Evolutionary conservation across 2,329 filamentous ascomycete genomes (phyloP).

Genomic region (Colletotrichum sidae): DNA sequence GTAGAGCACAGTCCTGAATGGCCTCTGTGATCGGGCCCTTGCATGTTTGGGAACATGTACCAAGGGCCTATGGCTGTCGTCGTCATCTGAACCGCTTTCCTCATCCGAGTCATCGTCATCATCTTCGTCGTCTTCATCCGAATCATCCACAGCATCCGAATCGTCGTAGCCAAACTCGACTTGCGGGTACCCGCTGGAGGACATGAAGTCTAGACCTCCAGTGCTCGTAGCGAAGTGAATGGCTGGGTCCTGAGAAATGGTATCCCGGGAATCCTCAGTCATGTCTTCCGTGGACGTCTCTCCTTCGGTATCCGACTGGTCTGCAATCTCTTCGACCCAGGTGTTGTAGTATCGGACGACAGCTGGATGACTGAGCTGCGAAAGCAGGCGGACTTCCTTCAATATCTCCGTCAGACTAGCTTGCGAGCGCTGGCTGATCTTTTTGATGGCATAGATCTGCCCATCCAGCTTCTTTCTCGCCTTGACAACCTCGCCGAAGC

Average conservation of each 20-base stretch:
- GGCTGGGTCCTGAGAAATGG: slow-evolving; percentile 55
- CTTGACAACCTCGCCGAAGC: slow-evolving; percentile 96
- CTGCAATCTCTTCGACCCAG: slow-evolving; percentile 83
- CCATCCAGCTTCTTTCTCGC: slow-evolving; percentile 91
- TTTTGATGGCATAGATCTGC: slow-evolving; percentile 95
- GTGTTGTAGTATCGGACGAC: slow-evolving; percentile 94
- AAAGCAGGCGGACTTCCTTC: slow-evolving; percentile 88
- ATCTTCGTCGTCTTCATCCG: slow-evolving; percentile 50
- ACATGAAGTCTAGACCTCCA: slow-evolving; percentile 91
- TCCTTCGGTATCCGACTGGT: slow-evolving; percentile 65
- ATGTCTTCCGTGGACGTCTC: slow-evolving; percentile 64
- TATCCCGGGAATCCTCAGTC: slow-evolving; percentile 52
- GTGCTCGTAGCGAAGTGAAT: slow-evolving; percentile 78
- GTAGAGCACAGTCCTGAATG: slow-evolving; percentile 82
- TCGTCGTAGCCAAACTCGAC: slow-evolving; percentile 82
- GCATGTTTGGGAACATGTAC: slow-evolving; percentile 38
- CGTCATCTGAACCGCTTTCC: slow-evolving; percentile 52
- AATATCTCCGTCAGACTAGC: slow-evolving; percentile 84
- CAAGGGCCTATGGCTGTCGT: slow-evolving; percentile 42
- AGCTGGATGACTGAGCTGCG: slow-evolving; percentile 89
- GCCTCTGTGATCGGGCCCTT: slow-evolving; percentile 54
- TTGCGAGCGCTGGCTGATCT: slow-evolving; percentile 86
- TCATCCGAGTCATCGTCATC: slow-evolving; percentile 56
- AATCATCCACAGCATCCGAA: slow-evolving; percentile 51
- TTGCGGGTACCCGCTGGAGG: slow-evolving; percentile 80